phyloP scores from a whole-genome alignment of 805 yeast species.

The Wickerhamiella alocasiicola region DNA sequence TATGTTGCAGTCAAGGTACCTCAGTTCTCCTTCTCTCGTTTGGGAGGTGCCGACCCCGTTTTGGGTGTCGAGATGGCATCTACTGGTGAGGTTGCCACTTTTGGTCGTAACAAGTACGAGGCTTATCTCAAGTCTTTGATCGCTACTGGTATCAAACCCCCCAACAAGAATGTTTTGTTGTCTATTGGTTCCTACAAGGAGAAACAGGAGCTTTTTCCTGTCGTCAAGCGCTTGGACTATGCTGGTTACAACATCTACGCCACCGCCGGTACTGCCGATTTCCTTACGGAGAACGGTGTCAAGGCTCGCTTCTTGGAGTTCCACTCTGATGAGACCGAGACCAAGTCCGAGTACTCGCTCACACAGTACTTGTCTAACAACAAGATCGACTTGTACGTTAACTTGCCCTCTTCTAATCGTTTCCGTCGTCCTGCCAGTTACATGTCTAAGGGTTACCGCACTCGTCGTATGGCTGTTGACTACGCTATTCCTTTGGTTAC shows the following conservation, averaged over 20 bases:
- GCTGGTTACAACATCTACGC: constrained; percentile 88
- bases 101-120: constrained; percentile 92
- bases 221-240: constrained; percentile 65
- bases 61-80: constrained; percentile 99
- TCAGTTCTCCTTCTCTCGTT: constrained; percentile 91
- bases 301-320: constrained; percentile 94
- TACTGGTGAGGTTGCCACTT: constrained; percentile 96
- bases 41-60: constrained; percentile 96
- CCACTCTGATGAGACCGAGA: constrained; percentile 56
- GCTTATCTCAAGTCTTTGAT: constrained; percentile 90
- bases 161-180: constrained; percentile 84
- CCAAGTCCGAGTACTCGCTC: constrained; percentile 86
- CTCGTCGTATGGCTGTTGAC: constrained; percentile 99
- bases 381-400: constrained; percentile 89
- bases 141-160: constrained; percentile 90
- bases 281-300: constrained; percentile 84
- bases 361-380: constrained; percentile 94
- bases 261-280: constrained; percentile 98
- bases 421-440: constrained; percentile 98
- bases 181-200: constrained; percentile 96
- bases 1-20: constrained; percentile 96
- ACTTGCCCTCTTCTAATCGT: constrained; percentile 91
- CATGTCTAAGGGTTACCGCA: constrained; percentile 92
- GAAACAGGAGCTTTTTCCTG: constrained; percentile 83
- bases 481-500: constrained; percentile 96